phyloP scores from a whole-genome alignment of 2,329 filamentous ascomycete genomes.

The Calcarisporium arbuscula region DNA sequence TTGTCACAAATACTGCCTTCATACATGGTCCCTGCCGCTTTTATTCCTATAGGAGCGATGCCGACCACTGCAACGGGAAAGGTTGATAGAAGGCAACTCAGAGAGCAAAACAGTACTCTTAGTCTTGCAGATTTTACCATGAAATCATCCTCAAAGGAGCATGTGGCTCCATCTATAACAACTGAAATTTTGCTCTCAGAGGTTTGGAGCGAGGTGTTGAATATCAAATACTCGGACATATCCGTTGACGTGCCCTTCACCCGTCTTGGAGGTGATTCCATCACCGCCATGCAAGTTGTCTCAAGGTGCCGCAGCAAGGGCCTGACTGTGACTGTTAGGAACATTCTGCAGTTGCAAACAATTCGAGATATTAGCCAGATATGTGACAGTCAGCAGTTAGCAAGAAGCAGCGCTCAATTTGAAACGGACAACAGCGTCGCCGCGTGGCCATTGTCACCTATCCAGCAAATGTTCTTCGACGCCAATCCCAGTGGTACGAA shows the following conservation, averaged over 20 bases:
- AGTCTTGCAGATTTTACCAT: no score
- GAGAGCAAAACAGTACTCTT: no score
- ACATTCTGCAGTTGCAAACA: no score
- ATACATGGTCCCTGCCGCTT: constrained; percentile 1
- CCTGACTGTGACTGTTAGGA: no score
- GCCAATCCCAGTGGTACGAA: not conserved
- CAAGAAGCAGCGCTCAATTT: no score
- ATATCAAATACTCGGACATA: no score
- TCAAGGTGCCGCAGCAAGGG: no score
- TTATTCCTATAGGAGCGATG: not conserved
- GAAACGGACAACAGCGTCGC: not conserved
- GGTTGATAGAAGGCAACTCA: constrained; percentile 1
- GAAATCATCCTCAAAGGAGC: no score
- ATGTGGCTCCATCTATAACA: no score
- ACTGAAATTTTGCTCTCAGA: no score
- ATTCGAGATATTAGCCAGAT: no score
- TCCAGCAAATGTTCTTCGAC: constrained; percentile 7
- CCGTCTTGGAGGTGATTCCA: constrained; percentile 16
- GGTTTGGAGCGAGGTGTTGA: not conserved
- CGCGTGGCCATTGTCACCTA: constrained; percentile 9
- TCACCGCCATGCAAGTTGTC: constrained; percentile 11
- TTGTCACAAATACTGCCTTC: not conserved
- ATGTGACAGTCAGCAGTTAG: no score
- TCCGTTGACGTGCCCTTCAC: constrained; percentile 14
- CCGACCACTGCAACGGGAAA: constrained; percentile 1